phyloP scores from a whole-genome alignment of 805 yeast genomes.

The Yarrowia divulgata region DNA sequence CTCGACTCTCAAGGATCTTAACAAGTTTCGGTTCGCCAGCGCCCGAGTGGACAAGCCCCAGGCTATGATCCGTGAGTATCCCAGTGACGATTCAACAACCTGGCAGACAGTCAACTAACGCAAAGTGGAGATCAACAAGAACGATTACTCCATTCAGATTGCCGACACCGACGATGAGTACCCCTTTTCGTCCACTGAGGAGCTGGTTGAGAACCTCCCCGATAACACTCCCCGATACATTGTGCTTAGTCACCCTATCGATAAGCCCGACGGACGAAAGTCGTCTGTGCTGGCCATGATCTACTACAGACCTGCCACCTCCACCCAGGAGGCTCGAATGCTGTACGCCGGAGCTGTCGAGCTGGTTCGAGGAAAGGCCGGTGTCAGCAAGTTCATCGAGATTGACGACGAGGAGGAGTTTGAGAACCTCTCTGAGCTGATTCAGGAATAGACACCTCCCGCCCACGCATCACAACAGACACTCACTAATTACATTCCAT shows the following conservation, averaged over 20 bases:
- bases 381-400: conserved; percentile 70
- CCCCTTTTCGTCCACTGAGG: conserved; percentile 62
- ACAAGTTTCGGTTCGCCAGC: conserved; percentile 76
- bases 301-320: conserved; percentile 89
- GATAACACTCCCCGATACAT: conserved; percentile 81
- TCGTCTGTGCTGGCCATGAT: conserved; percentile 76
- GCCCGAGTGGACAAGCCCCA: conserved; percentile 68
- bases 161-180: conserved; percentile 55
- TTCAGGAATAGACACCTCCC: conserved; percentile 21
- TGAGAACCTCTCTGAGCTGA: conserved; percentile 58
- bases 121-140: conserved; percentile 38
- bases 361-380: conserved; percentile 76
- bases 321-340: conserved; percentile 85
- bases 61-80: conserved; percentile 62
- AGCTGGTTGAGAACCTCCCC: conserved; percentile 77
- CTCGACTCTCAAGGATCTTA: conserved; percentile 65
- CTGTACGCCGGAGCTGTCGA: conserved; percentile 91
- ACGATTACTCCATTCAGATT: conserved; percentile 41
- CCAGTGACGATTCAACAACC: background rate
- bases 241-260: conserved; percentile 77
- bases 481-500: conserved; percentile 15
- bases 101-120: conserved; percentile 13
- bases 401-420: conserved; percentile 74
- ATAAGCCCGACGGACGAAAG: conserved; percentile 72
- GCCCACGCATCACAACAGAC: background rate